phyloP scores from a whole-genome alignment of 2,329 filamentous ascomycete genomes.

The Hypoxylon sp. region DNA sequence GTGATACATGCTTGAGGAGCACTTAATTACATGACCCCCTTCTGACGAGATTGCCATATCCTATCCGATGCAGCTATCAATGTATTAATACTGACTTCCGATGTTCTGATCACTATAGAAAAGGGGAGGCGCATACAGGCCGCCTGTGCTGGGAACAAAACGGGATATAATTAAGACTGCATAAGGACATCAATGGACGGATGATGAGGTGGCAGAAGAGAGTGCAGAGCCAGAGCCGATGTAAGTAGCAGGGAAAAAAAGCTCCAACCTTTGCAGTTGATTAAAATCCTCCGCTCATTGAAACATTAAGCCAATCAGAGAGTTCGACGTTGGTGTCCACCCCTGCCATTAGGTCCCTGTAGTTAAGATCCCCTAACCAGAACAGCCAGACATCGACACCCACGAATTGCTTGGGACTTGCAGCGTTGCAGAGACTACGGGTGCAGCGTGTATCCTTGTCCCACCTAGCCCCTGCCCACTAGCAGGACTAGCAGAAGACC shows the following conservation, averaged over 20 bases:
- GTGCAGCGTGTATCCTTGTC: slow-evolving; percentile 32
- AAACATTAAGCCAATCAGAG: slow-evolving; percentile 30
- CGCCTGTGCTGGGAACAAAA: background rate
- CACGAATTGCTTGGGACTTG: slow-evolving; percentile 23
- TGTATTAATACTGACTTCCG: slow-evolving; percentile 14
- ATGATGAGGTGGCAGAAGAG: slow-evolving; percentile 35
- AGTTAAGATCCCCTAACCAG: slow-evolving; percentile 23
- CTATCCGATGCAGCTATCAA: slow-evolving; percentile 21
- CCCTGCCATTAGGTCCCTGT: slow-evolving; percentile 34
- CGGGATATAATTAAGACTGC: slow-evolving; percentile 5
- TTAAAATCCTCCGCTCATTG: slow-evolving; percentile 39
- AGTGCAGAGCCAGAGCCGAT: slow-evolving; percentile 29
- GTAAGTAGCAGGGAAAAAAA: slow-evolving; percentile 22
- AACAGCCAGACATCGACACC: slow-evolving; percentile 32
- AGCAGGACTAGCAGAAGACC: slow-evolving; percentile 14
- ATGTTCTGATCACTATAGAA: background rate
- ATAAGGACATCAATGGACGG: slow-evolving; percentile 2
- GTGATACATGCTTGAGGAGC: slow-evolving; percentile 14
- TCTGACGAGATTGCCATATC: slow-evolving; percentile 2
- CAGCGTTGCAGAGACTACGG: background rate
- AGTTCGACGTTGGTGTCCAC: slow-evolving; percentile 23
- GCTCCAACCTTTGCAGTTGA: slow-evolving; percentile 35
- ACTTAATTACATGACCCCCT: slow-evolving; percentile 15
- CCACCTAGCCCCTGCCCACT: slow-evolving; percentile 18
- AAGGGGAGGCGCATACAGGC: background rate